These are phyloP conservation scores for Apiospora aurea DNA, from an alignment of 2,329 filamentous ascomycete genomes.

Conservation along the genomic window DNA sequence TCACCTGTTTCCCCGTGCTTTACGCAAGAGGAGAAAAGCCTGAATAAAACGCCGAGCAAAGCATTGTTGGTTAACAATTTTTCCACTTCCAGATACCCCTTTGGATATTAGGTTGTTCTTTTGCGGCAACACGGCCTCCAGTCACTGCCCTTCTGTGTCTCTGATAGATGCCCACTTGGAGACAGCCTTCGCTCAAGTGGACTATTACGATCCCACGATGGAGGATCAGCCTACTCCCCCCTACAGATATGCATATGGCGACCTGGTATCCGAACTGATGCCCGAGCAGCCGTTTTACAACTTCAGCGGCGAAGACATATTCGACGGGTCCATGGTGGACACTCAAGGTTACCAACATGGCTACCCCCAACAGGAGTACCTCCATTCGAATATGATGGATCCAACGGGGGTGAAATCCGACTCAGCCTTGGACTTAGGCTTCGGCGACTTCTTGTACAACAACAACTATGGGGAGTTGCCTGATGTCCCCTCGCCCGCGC, in stretches of 20 bases:
- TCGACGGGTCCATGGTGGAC: not conserved
- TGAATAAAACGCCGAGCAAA: not conserved
- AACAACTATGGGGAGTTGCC: not conserved
- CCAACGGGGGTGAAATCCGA: not conserved
- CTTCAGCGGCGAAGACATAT: not conserved
- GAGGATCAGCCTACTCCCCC: not conserved
- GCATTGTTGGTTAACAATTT: not conserved
- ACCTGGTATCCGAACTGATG: not conserved
- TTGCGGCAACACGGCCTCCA: not conserved
- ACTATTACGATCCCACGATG: not conserved
- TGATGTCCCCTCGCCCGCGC: not conserved
- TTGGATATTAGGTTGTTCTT: not conserved
- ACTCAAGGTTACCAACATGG: not conserved
- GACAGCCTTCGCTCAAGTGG: not conserved
- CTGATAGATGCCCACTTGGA: not conserved
- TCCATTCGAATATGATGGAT: not conserved
- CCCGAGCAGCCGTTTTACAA: not conserved
- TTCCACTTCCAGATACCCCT: not conserved
- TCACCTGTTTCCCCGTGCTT: not conserved
- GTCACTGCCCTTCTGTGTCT: not conserved
- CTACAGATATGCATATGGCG: not conserved
- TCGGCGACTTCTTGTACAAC: not conserved
- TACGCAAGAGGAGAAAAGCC: not conserved
- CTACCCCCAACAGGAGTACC: not conserved
- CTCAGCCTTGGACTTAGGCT: not conserved